These are phyloP conservation scores for Fusarium transvaalense DNA, from an alignment of 2,329 filamentous ascomycete genomes.

Conservation along the genomic window DNA sequence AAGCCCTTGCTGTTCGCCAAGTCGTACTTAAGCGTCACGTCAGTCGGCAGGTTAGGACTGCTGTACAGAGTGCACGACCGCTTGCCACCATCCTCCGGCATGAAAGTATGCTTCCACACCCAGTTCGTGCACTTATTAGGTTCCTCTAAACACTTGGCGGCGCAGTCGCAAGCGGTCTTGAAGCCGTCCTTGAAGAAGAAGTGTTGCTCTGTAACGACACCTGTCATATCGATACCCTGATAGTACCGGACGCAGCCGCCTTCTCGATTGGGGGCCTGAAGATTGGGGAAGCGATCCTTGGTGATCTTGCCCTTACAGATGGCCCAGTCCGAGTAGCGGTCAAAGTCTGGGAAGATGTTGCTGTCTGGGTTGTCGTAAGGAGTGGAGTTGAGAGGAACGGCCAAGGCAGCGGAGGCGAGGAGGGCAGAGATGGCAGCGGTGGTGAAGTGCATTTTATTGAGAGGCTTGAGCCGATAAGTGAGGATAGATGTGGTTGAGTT, in stretches of 20 bases:
- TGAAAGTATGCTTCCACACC: no score
- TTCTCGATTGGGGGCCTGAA: neutral
- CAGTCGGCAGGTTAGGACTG: no score
- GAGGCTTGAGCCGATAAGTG: neutral
- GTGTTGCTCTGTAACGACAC: neutral
- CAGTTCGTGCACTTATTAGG: neutral
- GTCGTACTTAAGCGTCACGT: neutral
- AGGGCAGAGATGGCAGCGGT: neutral
- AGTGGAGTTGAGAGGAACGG: neutral
- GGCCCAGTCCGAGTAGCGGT: neutral
- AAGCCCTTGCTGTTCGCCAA: neutral
- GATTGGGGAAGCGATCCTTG: neutral
- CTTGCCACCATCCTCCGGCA: no score
- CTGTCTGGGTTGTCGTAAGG: neutral
- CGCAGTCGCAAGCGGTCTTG: neutral
- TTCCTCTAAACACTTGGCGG: neutral
- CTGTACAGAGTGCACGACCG: no score
- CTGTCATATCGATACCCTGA: neutral
- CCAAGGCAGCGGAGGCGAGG: neutral
- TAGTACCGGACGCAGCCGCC: neutral
- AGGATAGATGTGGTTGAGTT: neutral
- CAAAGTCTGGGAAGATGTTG: neutral
- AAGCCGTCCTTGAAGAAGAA: neutral
- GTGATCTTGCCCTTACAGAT: neutral
- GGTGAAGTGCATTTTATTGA: neutral